Conservation (phyloP, 345 rosid species). For the Bruguiera parviflora region DNA sequence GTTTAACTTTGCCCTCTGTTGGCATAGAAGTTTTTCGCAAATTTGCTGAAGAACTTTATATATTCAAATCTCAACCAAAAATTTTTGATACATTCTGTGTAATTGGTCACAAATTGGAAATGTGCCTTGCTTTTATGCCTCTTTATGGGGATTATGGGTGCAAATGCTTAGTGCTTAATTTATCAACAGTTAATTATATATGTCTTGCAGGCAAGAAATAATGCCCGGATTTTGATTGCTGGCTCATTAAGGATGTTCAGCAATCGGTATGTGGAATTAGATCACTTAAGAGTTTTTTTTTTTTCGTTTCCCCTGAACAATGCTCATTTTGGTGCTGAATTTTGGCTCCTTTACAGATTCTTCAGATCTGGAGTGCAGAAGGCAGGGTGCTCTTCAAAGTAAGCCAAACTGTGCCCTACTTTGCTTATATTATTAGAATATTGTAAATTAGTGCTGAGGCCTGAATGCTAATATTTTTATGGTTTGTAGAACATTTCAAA, state of each 20-base stretch:
- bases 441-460: too few relatives aligned
- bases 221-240: constrained; percentile 57
- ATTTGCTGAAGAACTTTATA: too few relatives aligned
- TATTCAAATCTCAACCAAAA: too few relatives aligned
- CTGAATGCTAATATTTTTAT: too few relatives aligned
- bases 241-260: constrained; percentile 61
- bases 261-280: constrained; percentile 35
- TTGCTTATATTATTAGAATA: background rate
- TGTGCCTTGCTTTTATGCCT: background rate
- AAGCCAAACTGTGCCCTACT: constrained; percentile 13
- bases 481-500: too few relatives aligned
- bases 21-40: too few relatives aligned
- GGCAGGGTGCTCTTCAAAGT: constrained; percentile 49
- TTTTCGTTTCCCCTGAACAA: background rate
- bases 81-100: background rate
- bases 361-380: constrained; percentile 52
- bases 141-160: background rate
- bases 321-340: background rate
- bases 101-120: background rate
- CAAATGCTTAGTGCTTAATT: background rate
- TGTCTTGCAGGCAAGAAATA: constrained; percentile 54
- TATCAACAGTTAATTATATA: background rate
- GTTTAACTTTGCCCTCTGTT: too few relatives aligned
- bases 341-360: constrained; percentile 32
- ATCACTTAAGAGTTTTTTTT: background rate